Evolutionary conservation across 129 eudicot species (phyloP).

Genomic region (Lonicera japonica): DNA sequence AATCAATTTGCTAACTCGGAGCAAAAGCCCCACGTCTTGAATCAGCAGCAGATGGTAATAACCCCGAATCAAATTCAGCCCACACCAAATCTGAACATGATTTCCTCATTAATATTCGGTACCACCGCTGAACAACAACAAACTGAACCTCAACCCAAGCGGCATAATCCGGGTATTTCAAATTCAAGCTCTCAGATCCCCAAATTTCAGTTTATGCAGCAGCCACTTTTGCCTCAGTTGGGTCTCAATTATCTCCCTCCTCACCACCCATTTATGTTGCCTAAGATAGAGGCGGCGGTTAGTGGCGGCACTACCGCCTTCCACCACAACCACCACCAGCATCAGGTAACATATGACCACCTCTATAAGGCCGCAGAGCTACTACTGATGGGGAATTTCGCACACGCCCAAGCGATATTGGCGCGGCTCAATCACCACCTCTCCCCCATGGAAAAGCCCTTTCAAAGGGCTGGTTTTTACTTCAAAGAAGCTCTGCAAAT

Average conservation of each 20-base stretch:
- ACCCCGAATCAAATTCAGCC: slow-evolving; percentile 18
- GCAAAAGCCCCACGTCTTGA: slow-evolving; percentile 19
- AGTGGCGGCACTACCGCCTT: neutral
- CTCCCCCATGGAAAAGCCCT: slow-evolving; percentile 45
- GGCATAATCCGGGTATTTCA: slow-evolving; percentile 23
- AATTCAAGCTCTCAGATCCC: slow-evolving; percentile 4
- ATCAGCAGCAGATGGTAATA: slow-evolving; percentile 5
- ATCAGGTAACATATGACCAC: slow-evolving; percentile 54
- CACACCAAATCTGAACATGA: neutral
- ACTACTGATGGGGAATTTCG: slow-evolving; percentile 51
- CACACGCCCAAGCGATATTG: slow-evolving; percentile 90
- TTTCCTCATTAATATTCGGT: neutral
- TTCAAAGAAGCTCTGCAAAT: slow-evolving; percentile 51
- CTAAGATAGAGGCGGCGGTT: slow-evolving; percentile 17
- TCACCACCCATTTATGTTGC: slow-evolving; percentile 21
- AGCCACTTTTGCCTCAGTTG: neutral
- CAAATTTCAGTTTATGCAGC: slow-evolving; percentile 17
- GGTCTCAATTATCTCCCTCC: slow-evolving; percentile 6
- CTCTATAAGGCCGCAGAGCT: slow-evolving; percentile 51
- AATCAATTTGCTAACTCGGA: slow-evolving; percentile 13
- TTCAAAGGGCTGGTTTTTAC: slow-evolving; percentile 48
- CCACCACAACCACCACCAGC: slow-evolving; percentile 32
- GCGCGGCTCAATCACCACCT: slow-evolving; percentile 97
- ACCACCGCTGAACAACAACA: slow-evolving; percentile 1
- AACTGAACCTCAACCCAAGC: slow-evolving; percentile 22